These are phyloP conservation scores for Pichia sp. DNA, from an alignment of 1,139 yeast species.

Conservation along the genomic window DNA sequence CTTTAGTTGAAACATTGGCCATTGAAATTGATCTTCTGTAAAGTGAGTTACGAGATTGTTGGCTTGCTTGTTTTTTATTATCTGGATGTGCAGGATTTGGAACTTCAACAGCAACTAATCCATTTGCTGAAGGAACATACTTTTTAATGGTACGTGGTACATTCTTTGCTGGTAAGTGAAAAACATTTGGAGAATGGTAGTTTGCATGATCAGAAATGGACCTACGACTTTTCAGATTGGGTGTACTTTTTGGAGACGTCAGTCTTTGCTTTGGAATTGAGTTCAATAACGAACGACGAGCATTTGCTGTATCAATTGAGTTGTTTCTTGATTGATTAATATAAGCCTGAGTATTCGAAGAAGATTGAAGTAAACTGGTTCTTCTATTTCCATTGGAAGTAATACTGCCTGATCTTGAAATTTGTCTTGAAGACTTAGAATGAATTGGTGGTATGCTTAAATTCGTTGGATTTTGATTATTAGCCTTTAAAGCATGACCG, in stretches of 20 bases:
- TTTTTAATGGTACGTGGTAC: constrained; percentile 33
- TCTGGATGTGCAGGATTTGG: constrained; percentile 30
- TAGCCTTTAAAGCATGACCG: constrained; percentile 29
- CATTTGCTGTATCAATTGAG: constrained; percentile 10
- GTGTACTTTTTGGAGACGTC: constrained; percentile 11
- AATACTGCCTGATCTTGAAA: constrained; percentile 19
- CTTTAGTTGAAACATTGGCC: not conserved
- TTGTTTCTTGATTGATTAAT: constrained; percentile 7
- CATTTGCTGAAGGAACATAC: constrained; percentile 43
- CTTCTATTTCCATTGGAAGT: constrained; percentile 13
- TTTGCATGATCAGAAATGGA: constrained; percentile 16
- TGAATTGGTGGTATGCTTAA: constrained; percentile 20
- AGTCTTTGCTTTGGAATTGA: constrained; percentile 11
- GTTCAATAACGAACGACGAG: constrained; percentile 11
- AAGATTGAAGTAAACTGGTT: not conserved
- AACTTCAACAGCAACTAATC: constrained; percentile 40
- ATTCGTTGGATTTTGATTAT: constrained; percentile 23
- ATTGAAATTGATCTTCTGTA: constrained; percentile 10
- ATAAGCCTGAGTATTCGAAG: not conserved
- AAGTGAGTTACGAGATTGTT: constrained; percentile 3
- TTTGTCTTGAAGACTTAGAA: constrained; percentile 16
- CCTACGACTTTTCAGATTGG: constrained; percentile 13
- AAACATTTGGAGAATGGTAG: not conserved
- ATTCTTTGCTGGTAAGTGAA: not conserved
- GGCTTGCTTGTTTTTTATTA: constrained; percentile 17